Conservation (phyloP, 140 eudicot genomes). For the Bidens hawaiensis region DNA sequence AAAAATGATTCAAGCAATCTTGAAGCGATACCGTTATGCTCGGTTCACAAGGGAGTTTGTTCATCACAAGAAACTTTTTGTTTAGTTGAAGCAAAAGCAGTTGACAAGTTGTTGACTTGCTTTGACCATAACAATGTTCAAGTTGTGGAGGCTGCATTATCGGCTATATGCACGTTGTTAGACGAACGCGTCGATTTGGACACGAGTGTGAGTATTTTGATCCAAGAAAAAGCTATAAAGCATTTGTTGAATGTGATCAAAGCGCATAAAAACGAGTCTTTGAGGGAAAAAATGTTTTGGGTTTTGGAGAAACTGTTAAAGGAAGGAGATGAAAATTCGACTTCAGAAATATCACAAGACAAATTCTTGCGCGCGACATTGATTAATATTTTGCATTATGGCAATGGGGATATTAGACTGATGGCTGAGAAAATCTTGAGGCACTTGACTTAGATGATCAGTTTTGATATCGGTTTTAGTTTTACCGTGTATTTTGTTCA, state of each 20-base stretch:
- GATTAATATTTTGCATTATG: slow-evolving; percentile 61
- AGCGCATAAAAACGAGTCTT: slow-evolving; percentile 47
- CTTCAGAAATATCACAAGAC: slow-evolving; percentile 53
- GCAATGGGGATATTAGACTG: slow-evolving; percentile 53
- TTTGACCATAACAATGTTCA: slow-evolving; percentile 51
- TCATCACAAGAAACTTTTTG: slow-evolving; percentile 66
- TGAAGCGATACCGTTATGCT: slow-evolving; percentile 26
- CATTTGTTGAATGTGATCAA: slow-evolving; percentile 51
- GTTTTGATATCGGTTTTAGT: slow-evolving; percentile 4
- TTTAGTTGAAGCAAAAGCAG: slow-evolving; percentile 56
- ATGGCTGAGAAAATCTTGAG: slow-evolving; percentile 72
- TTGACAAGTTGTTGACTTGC: slow-evolving; percentile 49
- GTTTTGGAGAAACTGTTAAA: slow-evolving; percentile 50
- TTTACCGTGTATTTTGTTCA: slow-evolving; percentile 22
- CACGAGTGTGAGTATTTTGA: slow-evolving; percentile 46
- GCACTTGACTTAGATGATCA: slow-evolving; percentile 44
- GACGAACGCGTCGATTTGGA: slow-evolving; percentile 53
- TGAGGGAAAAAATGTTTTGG: slow-evolving; percentile 59
- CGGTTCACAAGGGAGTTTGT: slow-evolving; percentile 60
- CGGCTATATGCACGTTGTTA: slow-evolving; percentile 56
- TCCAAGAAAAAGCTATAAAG: slow-evolving; percentile 34
- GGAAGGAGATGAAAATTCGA: slow-evolving; percentile 48
- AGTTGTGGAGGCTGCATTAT: slow-evolving; percentile 68
- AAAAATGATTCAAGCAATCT: slow-evolving; percentile 25
- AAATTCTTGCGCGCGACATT: slow-evolving; percentile 48